Evolutionary conservation across 306 rosid genomes (phyloP).

Genomic region (Mucuna pruriens): DNA sequence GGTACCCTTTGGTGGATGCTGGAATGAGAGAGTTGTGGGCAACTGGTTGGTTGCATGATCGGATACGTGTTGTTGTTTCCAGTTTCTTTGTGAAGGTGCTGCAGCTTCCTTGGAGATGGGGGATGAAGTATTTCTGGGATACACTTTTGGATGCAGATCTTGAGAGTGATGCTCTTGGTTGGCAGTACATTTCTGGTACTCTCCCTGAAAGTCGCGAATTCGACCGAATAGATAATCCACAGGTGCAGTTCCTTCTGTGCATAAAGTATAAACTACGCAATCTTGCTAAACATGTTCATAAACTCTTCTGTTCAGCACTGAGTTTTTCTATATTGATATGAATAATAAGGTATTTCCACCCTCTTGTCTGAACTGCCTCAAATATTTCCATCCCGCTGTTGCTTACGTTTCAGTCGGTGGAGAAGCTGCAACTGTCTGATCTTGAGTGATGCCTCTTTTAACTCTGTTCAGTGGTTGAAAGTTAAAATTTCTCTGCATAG

Average conservation of each 20-base stretch:
- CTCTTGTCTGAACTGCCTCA: conserved; percentile 7
- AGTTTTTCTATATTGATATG: not conserved
- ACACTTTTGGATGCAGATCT: conserved; percentile 99
- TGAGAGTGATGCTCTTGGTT: conserved; percentile 98
- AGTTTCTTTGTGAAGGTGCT: conserved; percentile 99
- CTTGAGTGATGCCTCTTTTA: not conserved
- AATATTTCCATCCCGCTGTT: not conserved
- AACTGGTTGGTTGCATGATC: conserved; percentile 97
- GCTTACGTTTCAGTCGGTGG: not conserved
- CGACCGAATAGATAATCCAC: conserved; percentile 97
- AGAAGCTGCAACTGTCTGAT: not conserved
- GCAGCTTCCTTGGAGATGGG: conserved; percentile 99
- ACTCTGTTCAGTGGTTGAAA: not conserved
- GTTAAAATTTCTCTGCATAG: not conserved
- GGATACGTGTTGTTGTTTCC: conserved; percentile 94
- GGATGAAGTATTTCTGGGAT: conserved; percentile 99
- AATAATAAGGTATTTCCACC: not conserved
- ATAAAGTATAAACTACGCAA: not conserved
- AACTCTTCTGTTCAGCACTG: not conserved
- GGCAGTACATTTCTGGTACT: conserved; percentile 98
- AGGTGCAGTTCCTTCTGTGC: conserved; percentile 59
- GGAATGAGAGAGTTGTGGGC: conserved; percentile 99
- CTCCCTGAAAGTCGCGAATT: conserved; percentile 95
- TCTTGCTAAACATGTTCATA: not conserved
- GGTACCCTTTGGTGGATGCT: conserved; percentile 99